Percentiles rank a stretch among this genome's conserved stretches.
phyloP scores from a whole-genome alignment of 805 yeast species.

The Wickerhamomyces xylosicus region DNA sequence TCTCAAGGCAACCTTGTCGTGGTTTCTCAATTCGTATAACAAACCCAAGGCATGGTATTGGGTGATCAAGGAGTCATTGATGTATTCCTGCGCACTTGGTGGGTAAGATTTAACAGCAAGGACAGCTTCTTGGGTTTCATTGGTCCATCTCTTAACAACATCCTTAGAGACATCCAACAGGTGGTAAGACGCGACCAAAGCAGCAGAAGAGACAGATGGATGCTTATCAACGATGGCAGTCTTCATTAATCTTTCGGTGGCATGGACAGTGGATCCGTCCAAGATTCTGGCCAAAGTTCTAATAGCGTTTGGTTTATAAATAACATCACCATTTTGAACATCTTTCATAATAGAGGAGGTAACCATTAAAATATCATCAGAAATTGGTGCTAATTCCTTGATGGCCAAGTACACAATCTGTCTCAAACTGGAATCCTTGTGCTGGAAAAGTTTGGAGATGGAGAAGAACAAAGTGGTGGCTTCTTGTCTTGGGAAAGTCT shows the following conservation, averaged over 20 bases:
- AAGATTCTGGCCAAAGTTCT: conserved; percentile 84
- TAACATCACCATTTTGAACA: conserved; percentile 77
- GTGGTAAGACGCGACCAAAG: conserved; percentile 84
- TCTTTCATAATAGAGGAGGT: conserved; percentile 98
- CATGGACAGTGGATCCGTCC: conserved; percentile 84
- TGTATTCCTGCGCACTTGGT: conserved; percentile 32
- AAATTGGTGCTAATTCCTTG: conserved; percentile 76
- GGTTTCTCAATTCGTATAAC: conserved; percentile 76
- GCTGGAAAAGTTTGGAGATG: conserved; percentile 90
- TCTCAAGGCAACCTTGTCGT: conserved; percentile 88
- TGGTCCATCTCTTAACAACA: conserved; percentile 87
- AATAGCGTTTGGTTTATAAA: conserved; percentile 90
- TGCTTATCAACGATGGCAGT: conserved; percentile 87
- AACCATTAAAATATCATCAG: conserved; percentile 93
- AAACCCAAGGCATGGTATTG: conserved; percentile 96
- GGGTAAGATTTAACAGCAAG: conserved; percentile 36
- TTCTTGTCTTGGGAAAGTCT: conserved; percentile 76
- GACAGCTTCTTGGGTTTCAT: conserved; percentile 91
- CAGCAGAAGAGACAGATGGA: conserved; percentile 88
- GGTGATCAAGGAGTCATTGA: conserved; percentile 68
- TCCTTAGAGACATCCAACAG: conserved; percentile 82
- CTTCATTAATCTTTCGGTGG: conserved; percentile 86
- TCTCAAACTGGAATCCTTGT: conserved; percentile 76
- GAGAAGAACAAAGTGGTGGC: conserved; percentile 90
- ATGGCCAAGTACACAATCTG: conserved; percentile 91